phyloP scores from a whole-genome alignment of 192 early-diverging fungal genomes.

The Phlyctochytrium planicorne region DNA sequence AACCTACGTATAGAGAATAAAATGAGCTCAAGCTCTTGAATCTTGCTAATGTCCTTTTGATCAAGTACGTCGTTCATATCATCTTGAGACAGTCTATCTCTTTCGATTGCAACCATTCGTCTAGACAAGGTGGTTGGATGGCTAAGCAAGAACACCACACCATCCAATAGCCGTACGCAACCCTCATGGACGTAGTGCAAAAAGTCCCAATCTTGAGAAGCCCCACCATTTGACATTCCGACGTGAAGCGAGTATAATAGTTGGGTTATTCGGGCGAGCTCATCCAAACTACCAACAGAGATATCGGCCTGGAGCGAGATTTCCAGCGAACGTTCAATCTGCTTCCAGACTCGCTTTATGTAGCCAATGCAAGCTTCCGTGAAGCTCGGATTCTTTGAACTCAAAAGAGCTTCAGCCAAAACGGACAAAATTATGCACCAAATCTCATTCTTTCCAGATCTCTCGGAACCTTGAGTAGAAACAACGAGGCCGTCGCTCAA shows the following conservation, averaged over 20 bases:
- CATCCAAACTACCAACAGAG: conserved; percentile 26
- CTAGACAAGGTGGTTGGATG: conserved; percentile 29
- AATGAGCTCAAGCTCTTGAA: background rate
- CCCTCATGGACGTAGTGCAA: conserved; percentile 6
- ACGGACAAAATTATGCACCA: conserved; percentile 47
- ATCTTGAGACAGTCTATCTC: background rate
- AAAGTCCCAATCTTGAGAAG: conserved; percentile 1
- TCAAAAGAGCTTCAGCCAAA: conserved; percentile 15
- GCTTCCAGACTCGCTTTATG: conserved; percentile 35
- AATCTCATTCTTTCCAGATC: conserved; percentile 30
- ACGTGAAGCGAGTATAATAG: conserved; percentile 32
- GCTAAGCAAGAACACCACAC: conserved; percentile 36
- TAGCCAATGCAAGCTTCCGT: conserved; percentile 34
- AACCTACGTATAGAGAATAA: background rate
- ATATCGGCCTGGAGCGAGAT: conserved; percentile 12
- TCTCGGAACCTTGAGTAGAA: too few relatives aligned
- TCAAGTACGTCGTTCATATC: background rate
- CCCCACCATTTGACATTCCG: too few relatives aligned
- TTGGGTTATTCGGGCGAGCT: conserved; percentile 27
- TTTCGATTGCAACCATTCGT: conserved; percentile 10
- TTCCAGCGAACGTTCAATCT: conserved; percentile 22
- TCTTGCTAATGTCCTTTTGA: background rate
- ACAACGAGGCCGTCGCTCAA: too few relatives aligned
- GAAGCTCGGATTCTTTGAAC: conserved; percentile 10
- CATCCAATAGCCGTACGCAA: conserved; percentile 17